Percentiles rank a stretch among this genome's conserved stretches.
These are phyloP conservation scores for Eucalyptus tenuipes DNA, from an alignment of 345 rosid genomes.

Conservation along the genomic window DNA sequence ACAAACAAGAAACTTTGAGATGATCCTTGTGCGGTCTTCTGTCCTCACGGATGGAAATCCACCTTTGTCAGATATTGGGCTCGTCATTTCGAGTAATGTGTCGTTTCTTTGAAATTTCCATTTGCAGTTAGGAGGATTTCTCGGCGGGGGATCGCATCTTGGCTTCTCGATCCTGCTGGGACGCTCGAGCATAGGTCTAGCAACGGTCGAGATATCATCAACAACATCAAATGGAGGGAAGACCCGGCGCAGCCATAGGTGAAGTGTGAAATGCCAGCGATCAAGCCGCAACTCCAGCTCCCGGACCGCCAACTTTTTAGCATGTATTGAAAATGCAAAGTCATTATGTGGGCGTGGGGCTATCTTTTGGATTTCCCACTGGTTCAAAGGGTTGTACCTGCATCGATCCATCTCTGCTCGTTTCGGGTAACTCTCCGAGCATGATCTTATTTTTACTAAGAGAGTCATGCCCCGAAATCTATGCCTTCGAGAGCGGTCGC, in stretches of 20 bases:
- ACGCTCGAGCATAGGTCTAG: conserved; percentile 28
- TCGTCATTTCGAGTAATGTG: neutral
- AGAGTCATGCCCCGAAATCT: too few species aligned
- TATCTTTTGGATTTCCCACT: too few species aligned
- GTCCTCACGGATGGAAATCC: neutral
- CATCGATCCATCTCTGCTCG: too few species aligned
- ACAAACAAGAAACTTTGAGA: neutral
- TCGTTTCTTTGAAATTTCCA: neutral
- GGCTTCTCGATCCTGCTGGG: conserved; percentile 89
- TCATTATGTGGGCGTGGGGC: too few species aligned
- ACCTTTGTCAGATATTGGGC: neutral
- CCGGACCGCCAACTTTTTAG: neutral
- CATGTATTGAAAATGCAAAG: neutral
- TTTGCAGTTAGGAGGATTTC: conserved; percentile 62
- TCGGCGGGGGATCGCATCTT: conserved; percentile 62
- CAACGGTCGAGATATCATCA: conserved; percentile 45
- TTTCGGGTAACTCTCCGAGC: too few species aligned
- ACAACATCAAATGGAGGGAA: conserved; percentile 24
- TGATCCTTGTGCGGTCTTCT: neutral
- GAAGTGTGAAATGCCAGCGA: neutral
- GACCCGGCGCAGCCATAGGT: neutral
- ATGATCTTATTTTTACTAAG: too few species aligned
- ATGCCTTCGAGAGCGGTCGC: too few species aligned
- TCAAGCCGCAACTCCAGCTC: neutral
- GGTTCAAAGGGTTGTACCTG: too few species aligned